Evolutionary conservation across 371 early-diverging fungal species (phyloP).

Genomic region (Mucor piriformis): DNA sequence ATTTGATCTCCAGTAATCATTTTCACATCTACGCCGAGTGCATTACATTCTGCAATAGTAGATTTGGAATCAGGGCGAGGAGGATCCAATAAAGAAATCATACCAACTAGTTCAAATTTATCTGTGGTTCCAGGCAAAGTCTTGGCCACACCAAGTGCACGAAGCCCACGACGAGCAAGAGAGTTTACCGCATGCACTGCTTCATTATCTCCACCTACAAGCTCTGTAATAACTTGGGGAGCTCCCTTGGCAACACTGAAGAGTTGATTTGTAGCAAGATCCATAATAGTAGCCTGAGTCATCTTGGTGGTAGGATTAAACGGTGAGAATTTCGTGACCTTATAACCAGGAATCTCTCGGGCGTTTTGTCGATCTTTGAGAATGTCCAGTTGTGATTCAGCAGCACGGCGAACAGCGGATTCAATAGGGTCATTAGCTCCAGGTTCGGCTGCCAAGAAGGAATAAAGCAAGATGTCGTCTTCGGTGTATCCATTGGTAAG

Average conservation of each 20-base stretch:
- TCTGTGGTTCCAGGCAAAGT: conserved; percentile 55
- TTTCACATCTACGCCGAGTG: conserved; percentile 79
- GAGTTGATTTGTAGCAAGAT: conserved; percentile 65
- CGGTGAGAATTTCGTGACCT: conserved; percentile 84
- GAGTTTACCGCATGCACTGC: conserved; percentile 81
- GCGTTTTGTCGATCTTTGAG: conserved; percentile 59
- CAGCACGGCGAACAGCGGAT: conserved; percentile 86
- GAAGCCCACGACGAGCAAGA: conserved; percentile 86
- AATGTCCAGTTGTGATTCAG: conserved; percentile 72
- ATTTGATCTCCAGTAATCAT: conserved; percentile 94
- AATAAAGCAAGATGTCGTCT: conserved; percentile 84
- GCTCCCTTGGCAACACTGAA: conserved; percentile 95
- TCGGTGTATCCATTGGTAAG: conserved; percentile 70
- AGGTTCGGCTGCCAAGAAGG: conserved; percentile 88
- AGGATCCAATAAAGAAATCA: conserved; percentile 89
- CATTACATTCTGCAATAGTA: conserved; percentile 68
- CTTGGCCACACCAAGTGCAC: conserved; percentile 94
- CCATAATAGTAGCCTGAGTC: conserved; percentile 85
- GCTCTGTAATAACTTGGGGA: conserved; percentile 86
- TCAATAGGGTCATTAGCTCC: conserved; percentile 95
- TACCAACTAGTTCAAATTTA: conserved; percentile 71
- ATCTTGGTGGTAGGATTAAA: conserved; percentile 92
- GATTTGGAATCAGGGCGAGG: conserved; percentile 69
- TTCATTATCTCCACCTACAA: conserved; percentile 85
- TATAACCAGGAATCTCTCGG: conserved; percentile 81